phyloP scores from a whole-genome alignment of 768 basidiomycete species.

The Podaxis rugospora region DNA sequence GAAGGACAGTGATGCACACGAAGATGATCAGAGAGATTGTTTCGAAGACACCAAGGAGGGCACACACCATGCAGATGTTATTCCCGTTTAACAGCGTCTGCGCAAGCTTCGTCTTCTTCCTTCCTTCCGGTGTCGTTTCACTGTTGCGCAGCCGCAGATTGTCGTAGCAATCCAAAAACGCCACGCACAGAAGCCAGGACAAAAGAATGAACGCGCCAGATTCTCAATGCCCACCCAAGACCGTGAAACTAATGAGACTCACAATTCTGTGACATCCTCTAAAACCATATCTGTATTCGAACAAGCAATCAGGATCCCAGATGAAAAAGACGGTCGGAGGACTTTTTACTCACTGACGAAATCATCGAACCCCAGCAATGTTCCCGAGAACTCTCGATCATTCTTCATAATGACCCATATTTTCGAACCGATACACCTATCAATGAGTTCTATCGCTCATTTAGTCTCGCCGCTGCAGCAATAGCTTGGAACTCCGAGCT shows the following conservation, averaged over 20 bases:
- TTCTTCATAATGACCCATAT: conserved; percentile 99
- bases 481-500: background rate
- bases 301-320: background rate
- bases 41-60: background rate
- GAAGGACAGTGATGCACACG: background rate
- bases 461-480: background rate
- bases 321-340: background rate
- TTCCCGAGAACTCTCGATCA: conserved; percentile 96
- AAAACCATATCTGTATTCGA: conserved; percentile 75
- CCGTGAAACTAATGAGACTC: conserved; percentile 24
- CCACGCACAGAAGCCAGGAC: background rate
- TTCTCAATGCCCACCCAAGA: background rate
- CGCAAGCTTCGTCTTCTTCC: conserved; percentile 74
- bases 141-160: conserved; percentile 32
- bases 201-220: background rate
- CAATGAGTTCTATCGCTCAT: conserved; percentile 73
- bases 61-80: conserved; percentile 90
- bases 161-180: background rate
- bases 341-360: conserved; percentile 90
- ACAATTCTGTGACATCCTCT: conserved; percentile 98
- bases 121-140: conserved; percentile 80
- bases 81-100: conserved; percentile 93
- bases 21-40: background rate
- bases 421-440: conserved; percentile 93
- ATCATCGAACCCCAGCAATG: conserved; percentile 93